Conservation (phyloP, 202 grass and related monocot genomes). For the Setaria italica region DNA sequence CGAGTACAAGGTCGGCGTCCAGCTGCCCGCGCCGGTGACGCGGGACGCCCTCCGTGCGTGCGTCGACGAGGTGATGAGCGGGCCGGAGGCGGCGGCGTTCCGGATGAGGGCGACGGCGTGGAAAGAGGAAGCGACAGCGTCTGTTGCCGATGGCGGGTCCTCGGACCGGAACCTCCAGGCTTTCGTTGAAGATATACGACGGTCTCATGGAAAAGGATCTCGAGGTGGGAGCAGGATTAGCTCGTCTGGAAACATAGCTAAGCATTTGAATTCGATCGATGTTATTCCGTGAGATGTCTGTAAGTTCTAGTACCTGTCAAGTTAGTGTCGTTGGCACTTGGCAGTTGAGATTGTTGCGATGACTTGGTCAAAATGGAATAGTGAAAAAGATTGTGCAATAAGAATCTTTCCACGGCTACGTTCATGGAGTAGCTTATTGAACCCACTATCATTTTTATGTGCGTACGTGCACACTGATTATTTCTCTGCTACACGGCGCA, state of each 20-base stretch:
- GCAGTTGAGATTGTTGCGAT: neutral
- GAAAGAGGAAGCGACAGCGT: slow-evolving; percentile 44
- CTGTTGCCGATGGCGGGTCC: slow-evolving; percentile 50
- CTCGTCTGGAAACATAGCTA: neutral
- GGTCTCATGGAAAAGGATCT: neutral
- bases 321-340: neutral
- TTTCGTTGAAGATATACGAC: slow-evolving; percentile 56
- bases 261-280: neutral
- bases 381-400: neutral
- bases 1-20: slow-evolving; percentile 57
- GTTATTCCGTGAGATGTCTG: neutral
- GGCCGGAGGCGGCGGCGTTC: slow-evolving; percentile 30
- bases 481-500: neutral
- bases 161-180: slow-evolving; percentile 56
- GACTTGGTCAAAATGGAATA: neutral
- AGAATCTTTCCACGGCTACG: slow-evolving; percentile 8
- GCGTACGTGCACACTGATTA: neutral
- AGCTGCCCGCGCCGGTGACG: slow-evolving; percentile 46
- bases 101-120: slow-evolving; percentile 40
- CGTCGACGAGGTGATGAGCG: slow-evolving; percentile 70
- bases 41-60: slow-evolving; percentile 31
- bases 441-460: neutral
- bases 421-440: neutral
- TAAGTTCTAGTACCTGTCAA: neutral
- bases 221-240: neutral